Evolutionary conservation across 2,329 filamentous ascomycete genomes (phyloP), one percentile per base, ranked within the genome.

Genomic region (Exophiala phaeomuriformis): DNA sequence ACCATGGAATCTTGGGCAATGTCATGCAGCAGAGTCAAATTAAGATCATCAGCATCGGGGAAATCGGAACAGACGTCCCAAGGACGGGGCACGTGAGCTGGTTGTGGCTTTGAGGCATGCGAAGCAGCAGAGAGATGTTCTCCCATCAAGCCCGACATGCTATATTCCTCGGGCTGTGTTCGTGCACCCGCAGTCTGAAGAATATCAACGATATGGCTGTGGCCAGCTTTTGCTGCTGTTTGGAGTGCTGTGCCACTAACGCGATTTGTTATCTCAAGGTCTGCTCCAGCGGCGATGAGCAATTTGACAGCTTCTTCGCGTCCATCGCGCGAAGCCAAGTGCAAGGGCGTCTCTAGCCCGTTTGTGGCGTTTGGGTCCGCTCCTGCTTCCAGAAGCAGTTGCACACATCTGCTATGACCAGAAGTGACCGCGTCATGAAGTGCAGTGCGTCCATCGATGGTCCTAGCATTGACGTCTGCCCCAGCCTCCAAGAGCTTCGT

Each of bases 251-350:
- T 47, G 28, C 7, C 30, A 36, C 12, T 9, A 5, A 2, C 7
- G 19, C 19, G 10, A 9, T 37, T 47, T 9, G 45, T 5, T n/a
- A 6, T 37, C 19, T 47, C 33, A 9, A 37, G 45, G 31, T 47
- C 45, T 35, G 45, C 45, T 32, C 45, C 45, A 47, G 45, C 45
- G 6, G 33, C 45, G 33, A 47, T 37, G 4, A 47, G 33, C 6
- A 5, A 7, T 1, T 30, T 47, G 10, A 36, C 45, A 4, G 36
- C 12, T 8, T 4, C 12, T 29, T 32, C 30, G 28, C 35, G 19
- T 10, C 45, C 45, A 27, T 30, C n/a, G n/a, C n/a, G 9, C 19
- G 45, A 19, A 19, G 45, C 45, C 29, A 30, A 19, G 27, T 47
- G 45, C 29, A 47, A 30, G 6, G 42, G 19, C 19, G 42, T 30